Evolutionary conservation across 768 basidiomycete genomes (phyloP).

Genomic region (Porpolomopsis calyptriformis): DNA sequence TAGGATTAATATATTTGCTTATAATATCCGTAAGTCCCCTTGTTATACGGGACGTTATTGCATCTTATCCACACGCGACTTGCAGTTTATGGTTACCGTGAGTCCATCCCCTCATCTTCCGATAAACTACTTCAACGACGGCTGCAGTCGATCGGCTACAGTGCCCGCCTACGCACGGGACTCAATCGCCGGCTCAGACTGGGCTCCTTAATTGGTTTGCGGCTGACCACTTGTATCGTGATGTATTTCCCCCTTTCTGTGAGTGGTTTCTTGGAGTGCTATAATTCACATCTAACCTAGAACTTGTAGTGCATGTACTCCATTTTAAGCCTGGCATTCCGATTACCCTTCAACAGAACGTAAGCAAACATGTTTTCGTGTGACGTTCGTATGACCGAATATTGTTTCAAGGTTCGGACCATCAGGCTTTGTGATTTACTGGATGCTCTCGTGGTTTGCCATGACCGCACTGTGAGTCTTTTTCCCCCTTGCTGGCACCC

Average conservation of each 20-base stretch:
- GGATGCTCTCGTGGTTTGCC: constrained; percentile 52
- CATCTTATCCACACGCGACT: not conserved
- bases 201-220: constrained; percentile 22
- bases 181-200: constrained; percentile 22
- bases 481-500: not conserved
- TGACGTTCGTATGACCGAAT: not conserved
- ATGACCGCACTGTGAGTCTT: constrained; percentile 47
- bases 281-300: not conserved
- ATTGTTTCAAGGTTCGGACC: constrained; percentile 29
- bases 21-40: constrained; percentile 24
- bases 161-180: constrained; percentile 29
- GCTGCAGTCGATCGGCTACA: constrained; percentile 6
- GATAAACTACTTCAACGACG: not conserved
- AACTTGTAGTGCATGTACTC: constrained; percentile 40
- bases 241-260: constrained; percentile 32
- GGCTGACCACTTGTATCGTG: constrained; percentile 20
- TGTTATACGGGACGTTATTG: not conserved
- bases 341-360: constrained; percentile 41
- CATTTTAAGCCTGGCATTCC: constrained; percentile 50
- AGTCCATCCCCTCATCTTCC: constrained; percentile 9
- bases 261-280: constrained; percentile 1
- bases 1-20: constrained; percentile 43
- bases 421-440: constrained; percentile 50
- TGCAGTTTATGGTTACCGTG: constrained; percentile 31
- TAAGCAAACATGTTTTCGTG: constrained; percentile 16